Evolutionary conservation across 1,139 yeast species (phyloP).

Genomic region (Blastobotrys indianensis): DNA sequence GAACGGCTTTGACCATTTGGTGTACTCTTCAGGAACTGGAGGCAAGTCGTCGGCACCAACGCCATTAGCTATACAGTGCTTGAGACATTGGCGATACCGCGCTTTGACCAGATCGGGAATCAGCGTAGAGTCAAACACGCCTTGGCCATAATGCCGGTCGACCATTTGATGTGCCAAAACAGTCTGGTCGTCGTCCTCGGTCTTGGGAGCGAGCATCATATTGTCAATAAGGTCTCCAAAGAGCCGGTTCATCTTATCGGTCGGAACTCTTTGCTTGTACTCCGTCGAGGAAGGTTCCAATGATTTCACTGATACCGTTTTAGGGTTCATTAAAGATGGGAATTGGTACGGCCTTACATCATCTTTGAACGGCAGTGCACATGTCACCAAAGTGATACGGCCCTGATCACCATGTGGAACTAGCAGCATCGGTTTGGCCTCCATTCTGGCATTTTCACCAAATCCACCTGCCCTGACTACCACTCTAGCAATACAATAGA

Average conservation of each 20-base stretch:
- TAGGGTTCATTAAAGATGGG: slow-evolving; percentile 43
- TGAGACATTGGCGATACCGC: slow-evolving; percentile 22
- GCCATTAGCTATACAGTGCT: slow-evolving; percentile 28
- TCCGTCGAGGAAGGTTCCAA: slow-evolving; percentile 21
- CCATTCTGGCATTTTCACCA: not conserved
- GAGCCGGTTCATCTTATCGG: slow-evolving; percentile 31
- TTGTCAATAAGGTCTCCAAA: slow-evolving; percentile 40
- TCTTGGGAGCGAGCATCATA: slow-evolving; percentile 35
- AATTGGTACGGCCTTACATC: slow-evolving; percentile 65
- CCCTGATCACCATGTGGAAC: slow-evolving; percentile 42
- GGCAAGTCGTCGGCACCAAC: slow-evolving; percentile 19
- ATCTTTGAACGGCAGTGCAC: slow-evolving; percentile 68
- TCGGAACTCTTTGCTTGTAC: slow-evolving; percentile 29
- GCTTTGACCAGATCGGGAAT: not conserved
- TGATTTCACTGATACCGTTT: slow-evolving; percentile 33
- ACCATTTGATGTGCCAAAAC: not conserved
- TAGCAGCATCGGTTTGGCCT: slow-evolving; percentile 44
- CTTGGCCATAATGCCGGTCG: slow-evolving; percentile 29
- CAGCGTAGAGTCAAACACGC: not conserved
- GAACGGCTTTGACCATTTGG: slow-evolving; percentile 13
- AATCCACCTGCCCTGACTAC: slow-evolving; percentile 1
- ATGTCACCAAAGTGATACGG: slow-evolving; percentile 34
- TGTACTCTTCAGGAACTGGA: slow-evolving; percentile 20
- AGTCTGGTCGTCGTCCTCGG: slow-evolving; percentile 18
- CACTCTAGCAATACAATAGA: slow-evolving; percentile 5